Evolutionary conservation across 2,329 filamentous ascomycete genomes (phyloP), one percentile per base, ranked within the genome.

Genomic region (Phialophora chinensis): DNA sequence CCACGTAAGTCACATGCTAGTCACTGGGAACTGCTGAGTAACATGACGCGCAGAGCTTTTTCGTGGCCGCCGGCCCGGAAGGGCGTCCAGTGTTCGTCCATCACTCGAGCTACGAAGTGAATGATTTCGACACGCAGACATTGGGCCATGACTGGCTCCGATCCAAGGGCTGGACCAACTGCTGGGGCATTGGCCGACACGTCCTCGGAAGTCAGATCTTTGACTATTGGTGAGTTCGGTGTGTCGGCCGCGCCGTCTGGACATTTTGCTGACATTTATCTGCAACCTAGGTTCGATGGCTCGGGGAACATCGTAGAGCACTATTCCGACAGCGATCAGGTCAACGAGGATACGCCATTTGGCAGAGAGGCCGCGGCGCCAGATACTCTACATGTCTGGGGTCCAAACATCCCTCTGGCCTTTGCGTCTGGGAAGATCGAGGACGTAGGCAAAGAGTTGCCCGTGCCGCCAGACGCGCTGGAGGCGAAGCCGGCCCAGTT

Each of bases 151-250:
- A 90, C 72, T 91, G 88, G 87, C 78, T 92, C 68, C 81, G 81
- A 1, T 79, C 85, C 68, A 86, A 87, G 75, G 86, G 85, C 1
- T 90, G 90, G 74, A 83, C 82, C 72, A 85, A 83, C 71, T 88
- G 88, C 68, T 92, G 90, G 90, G 90, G 90, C 1, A 85, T 92
- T 0, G 90, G 90, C 0, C 78, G 90, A 60, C 89, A 91, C 79
- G 84, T 91, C 25, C 81, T 91, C 72, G 89, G 89, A 3, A 87
- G 84, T 69, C 89, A 91, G 77, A 86, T 91, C 60, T 92, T 91
- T 71, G 88, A 91, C 73, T 91, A 90, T 75, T 90, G 88, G 88
- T 88, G 63, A 12, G 20, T 44, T 42, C 5, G 17, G 14, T 7
- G 38, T n/a, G 4, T 44, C 38, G 17, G 38, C 7, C 17, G 14